Evolutionary conservation across 768 basidiomycete species (phyloP), one percentile per base, ranked within the genome.

Genomic region (Hericium rajendrae): DNA sequence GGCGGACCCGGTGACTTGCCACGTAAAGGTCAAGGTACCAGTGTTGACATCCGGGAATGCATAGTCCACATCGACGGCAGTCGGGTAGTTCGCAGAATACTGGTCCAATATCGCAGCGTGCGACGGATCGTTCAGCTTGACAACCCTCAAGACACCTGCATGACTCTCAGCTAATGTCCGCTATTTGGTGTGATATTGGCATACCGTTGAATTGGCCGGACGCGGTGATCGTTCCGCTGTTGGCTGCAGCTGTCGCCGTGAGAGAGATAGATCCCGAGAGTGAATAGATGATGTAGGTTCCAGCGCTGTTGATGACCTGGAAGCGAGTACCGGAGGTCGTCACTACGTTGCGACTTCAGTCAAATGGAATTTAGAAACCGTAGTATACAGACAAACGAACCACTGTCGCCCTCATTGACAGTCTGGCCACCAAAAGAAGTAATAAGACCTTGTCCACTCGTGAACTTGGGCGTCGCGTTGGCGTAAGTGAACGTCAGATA

Each of bases 271-370:
- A 64, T 2, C 70, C 70, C 15, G 62, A 63, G 26, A 71, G 61
- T 5, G 71, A 71, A 59, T 71, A 72, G 18, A 71, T 65, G 51
- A 67, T 57, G 48, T 71, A 72, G 16, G 67, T 72, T 32, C 69
- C 69, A 18, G 65, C 68, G 48, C 43, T 18, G 55, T 68, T 69
- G 37, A 66, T 56, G 39, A 72, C 67, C 38, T 60, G 56, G 55
- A 72, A 71, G 48, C 64, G 64, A 40, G 69, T 70, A 15, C 64
- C 70, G 6, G 60, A 58, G 32, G 60, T 63, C 8, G 67, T 65
- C 2, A 59, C 70, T 71, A 37, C 18, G 13, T 2, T 51, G 39
- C 16, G 48, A 20, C 10, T 41, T 49, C 0, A 51, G 48, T 8
- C 46, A 10, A n/a, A 2, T 3, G 8, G 22, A 32, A 20, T 15